Evolutionary conservation across 169 alveolate species (phyloP), one percentile per base, ranked within the genome.

Genomic region (Plasmodium falciparum): DNA sequence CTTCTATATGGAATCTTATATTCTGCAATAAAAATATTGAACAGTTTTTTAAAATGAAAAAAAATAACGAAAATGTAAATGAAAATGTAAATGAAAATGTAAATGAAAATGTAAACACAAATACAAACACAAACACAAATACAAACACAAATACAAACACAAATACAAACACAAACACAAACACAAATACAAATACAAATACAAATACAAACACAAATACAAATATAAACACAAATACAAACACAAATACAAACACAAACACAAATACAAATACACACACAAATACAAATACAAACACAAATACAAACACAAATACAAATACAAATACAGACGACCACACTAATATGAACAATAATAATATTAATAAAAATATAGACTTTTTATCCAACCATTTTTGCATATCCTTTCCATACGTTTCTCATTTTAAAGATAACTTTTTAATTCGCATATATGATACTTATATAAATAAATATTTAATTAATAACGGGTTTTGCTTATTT

Each of bases 1-100:
- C 52, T 29, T 56, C 26, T 17, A 26, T 83, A 58, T 83, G 91
- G 91, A 73, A 83, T 58, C 33, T 83, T 7, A 83, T 83, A 20
- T 33, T 61, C 47, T 65, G 5, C 3, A 59, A 83, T 15, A 50
- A 69, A 49, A n/a, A 39, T 45, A 15, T 67, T 11, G 29, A 39
- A 39, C 11, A 43, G 2, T 45, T 45, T 72, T 69, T 17, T 69
- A 69, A 29, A 43, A 13, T 33, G 15, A 29, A 69, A 29, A 8
- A 12, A 26, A 39, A 6, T 12, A 58, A 24, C 15, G 24, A 12
- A 58, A 2, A 2, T 24, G 20, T 2, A 58, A 58, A 7, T 4
- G 47, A 0, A 4, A 20, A 54, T 54, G 3, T 0, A 11, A 54
- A 54, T 15, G 8, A 0, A n/a, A 13, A 54, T 54, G 7, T 7